Conservation (phyloP, 1,284 basidiomycete genomes). For the Cystobasidium pallidum region DNA sequence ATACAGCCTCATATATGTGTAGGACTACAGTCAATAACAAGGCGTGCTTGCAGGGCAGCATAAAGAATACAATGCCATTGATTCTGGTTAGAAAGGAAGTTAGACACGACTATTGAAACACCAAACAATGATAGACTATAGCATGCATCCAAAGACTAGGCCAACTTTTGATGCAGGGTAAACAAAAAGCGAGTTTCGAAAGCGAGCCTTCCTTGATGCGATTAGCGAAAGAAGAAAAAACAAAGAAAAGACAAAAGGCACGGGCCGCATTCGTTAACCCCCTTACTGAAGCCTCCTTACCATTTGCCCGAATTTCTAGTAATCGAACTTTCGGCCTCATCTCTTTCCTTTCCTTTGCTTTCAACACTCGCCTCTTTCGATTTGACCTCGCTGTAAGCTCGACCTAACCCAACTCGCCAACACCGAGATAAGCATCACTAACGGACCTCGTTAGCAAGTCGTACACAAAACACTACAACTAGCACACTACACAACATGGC, state of each 20-base stretch:
- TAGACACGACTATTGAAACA: too few relatives aligned
- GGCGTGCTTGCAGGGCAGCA: too few relatives aligned
- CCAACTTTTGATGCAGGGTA: not conserved
- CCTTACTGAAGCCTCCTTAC: too few relatives aligned
- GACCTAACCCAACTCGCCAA: too few relatives aligned
- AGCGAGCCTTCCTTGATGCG: not conserved
- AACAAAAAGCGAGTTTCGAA: not conserved
- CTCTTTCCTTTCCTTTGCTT: constrained; percentile 14
- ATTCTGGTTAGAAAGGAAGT: too few relatives aligned
- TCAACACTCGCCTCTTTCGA: constrained; percentile 14
- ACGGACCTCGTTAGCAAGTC: not conserved
- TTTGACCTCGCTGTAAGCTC: not conserved
- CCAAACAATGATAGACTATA: not conserved
- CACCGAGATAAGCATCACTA: too few relatives aligned
- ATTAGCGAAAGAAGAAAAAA: not conserved
- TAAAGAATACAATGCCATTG: too few relatives aligned
- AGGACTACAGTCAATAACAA: too few relatives aligned
- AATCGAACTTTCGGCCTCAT: constrained; percentile 7
- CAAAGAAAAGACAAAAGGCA: not conserved
- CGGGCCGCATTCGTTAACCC: too few relatives aligned
- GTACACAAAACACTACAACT: not conserved
- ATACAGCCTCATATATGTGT: too few relatives aligned
- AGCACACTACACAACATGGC: constrained; percentile 14
- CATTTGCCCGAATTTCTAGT: too few relatives aligned
- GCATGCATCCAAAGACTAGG: not conserved